These are phyloP conservation scores for Aureobasidium sp. DNA, from an alignment of 2,329 filamentous ascomycete genomes.

Conservation along the genomic window DNA sequence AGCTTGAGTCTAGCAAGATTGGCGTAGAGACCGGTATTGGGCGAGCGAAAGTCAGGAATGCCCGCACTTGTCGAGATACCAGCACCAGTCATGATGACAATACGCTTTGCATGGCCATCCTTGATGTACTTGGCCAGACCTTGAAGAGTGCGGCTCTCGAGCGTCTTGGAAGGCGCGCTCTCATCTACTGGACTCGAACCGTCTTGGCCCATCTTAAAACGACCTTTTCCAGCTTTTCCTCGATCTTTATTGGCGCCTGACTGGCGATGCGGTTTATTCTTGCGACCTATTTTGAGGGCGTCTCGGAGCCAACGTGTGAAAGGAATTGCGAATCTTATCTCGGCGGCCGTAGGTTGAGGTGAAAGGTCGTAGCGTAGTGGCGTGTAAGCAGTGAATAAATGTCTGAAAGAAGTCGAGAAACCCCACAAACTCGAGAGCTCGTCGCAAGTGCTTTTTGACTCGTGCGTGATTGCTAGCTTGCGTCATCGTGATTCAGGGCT, in stretches of 20 bases:
- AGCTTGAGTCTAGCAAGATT: conserved; percentile 81
- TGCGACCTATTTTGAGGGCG: conserved; percentile 41
- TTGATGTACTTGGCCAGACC: conserved; percentile 75
- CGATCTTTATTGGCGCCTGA: conserved; percentile 22
- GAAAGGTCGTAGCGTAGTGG: background rate
- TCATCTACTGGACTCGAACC: conserved; percentile 60
- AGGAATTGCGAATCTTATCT: background rate
- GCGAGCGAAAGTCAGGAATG: conserved; percentile 92
- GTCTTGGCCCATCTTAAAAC: conserved; percentile 75
- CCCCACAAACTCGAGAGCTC: background rate
- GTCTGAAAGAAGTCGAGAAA: background rate
- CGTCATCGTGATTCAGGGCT: background rate
- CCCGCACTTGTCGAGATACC: conserved; percentile 67
- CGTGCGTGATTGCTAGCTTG: background rate
- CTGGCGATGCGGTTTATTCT: conserved; percentile 36
- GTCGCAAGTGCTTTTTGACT: background rate
- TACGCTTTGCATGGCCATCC: conserved; percentile 54
- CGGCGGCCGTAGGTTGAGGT: background rate
- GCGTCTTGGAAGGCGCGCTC: conserved; percentile 52
- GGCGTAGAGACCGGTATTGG: conserved; percentile 85
- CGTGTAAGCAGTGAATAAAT: background rate
- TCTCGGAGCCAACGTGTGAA: background rate
- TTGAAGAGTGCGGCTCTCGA: conserved; percentile 60
- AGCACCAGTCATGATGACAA: conserved; percentile 86
- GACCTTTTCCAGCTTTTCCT: conserved; percentile 17